Evolutionary conservation across 2,329 filamentous ascomycete genomes (phyloP).

Genomic region (Coniochaeta hoffmannii): DNA sequence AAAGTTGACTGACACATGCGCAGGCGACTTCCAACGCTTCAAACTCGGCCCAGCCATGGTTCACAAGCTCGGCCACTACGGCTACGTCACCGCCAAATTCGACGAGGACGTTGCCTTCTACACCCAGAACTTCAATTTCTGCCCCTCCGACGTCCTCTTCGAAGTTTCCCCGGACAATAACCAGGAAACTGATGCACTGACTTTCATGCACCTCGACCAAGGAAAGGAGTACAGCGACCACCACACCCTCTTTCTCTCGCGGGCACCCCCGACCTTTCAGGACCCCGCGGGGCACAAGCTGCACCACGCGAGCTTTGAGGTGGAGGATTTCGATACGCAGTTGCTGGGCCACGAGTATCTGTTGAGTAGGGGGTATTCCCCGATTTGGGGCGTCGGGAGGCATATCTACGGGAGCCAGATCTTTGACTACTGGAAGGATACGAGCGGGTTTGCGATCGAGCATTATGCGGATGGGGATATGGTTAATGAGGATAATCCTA

Average conservation of each 20-base stretch:
- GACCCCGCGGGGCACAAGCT: slow-evolving; percentile 29
- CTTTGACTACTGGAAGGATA: slow-evolving; percentile 58
- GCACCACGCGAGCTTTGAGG: slow-evolving; percentile 48
- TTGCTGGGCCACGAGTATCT: slow-evolving; percentile 52
- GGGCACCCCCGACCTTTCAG: slow-evolving; percentile 13
- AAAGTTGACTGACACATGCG: no score
- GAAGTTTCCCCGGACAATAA: slow-evolving; percentile 2
- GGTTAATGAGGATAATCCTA: slow-evolving; percentile 42
- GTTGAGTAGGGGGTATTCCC: slow-evolving; percentile 39
- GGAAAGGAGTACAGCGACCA: slow-evolving; percentile 44
- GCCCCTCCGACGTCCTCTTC: slow-evolving; percentile 24
- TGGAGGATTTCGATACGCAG: slow-evolving; percentile 55
- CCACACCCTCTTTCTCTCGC: slow-evolving; percentile 43
- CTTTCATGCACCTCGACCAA: slow-evolving; percentile 46
- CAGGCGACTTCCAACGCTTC: slow-evolving; percentile 24
- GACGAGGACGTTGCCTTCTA: slow-evolving; percentile 27
- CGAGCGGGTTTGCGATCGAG: slow-evolving; percentile 45
- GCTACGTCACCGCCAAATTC: slow-evolving; percentile 20
- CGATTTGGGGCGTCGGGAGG: slow-evolving; percentile 53
- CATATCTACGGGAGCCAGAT: slow-evolving; percentile 54
- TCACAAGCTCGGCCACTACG: slow-evolving; percentile 33
- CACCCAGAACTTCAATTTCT: slow-evolving; percentile 32
- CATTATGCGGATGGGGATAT: slow-evolving; percentile 57
- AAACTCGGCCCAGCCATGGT: slow-evolving; percentile 23
- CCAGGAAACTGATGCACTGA: slow-evolving; percentile 20